Conservation (phyloP, 805 yeast species). For the Metschnikowia rubicola region DNA sequence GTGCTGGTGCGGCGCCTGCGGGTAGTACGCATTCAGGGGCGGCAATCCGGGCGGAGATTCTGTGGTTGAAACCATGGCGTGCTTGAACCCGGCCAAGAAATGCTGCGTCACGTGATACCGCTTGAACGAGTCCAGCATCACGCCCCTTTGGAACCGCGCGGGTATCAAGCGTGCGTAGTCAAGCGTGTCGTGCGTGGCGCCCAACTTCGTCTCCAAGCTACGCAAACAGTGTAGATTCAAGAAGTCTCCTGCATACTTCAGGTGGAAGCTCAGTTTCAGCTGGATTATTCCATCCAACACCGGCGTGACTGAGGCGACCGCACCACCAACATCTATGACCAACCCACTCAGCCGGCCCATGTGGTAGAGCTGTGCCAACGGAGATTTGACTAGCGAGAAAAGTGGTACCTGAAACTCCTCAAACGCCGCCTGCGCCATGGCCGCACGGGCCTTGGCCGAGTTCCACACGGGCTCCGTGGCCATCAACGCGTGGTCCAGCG, state of each 20-base stretch:
- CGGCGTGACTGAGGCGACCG: conserved; percentile 70
- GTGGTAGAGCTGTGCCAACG: conserved; percentile 75
- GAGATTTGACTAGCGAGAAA: conserved; percentile 70
- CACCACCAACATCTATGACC: conserved; percentile 76
- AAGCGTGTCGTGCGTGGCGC: conserved; percentile 16
- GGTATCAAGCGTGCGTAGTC: conserved; percentile 18
- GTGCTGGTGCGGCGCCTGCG: conserved; percentile 22
- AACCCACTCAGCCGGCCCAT: conserved; percentile 74
- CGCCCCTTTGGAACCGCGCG: conserved; percentile 1
- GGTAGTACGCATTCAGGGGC: conserved; percentile 16
- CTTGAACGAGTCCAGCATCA: conserved; percentile 27
- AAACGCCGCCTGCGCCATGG: conserved; percentile 69
- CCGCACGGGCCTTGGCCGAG: conserved; percentile 51
- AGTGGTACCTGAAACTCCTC: conserved; percentile 73
- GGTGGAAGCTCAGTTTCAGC: conserved; percentile 59
- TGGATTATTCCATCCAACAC: conserved; percentile 71
- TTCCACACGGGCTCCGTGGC: conserved; percentile 70
- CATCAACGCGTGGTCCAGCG: conserved; percentile 64
- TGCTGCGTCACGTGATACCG: conserved; percentile 36
- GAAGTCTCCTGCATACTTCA: conserved; percentile 83
- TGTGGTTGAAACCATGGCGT: conserved; percentile 25
- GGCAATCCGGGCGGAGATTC: conserved; percentile 21
- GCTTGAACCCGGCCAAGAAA: conserved; percentile 36
- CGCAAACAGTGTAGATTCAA: conserved; percentile 60
- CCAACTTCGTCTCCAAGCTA: conserved; percentile 34